Conservation (phyloP, 768 basidiomycete genomes). For the Boletus insuetus region DNA sequence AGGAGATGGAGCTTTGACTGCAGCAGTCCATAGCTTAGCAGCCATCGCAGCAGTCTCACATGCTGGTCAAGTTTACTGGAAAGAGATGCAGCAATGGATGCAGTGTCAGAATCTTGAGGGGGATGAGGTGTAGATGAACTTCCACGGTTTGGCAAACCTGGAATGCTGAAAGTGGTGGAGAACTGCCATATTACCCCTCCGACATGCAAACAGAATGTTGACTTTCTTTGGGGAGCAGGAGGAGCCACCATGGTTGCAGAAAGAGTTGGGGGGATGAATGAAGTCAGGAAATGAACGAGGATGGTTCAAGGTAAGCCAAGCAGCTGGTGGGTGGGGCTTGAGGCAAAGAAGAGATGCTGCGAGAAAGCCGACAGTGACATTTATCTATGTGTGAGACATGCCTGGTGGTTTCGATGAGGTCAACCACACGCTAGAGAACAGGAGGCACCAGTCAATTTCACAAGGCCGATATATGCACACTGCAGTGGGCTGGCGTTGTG, state of each 20-base stretch:
- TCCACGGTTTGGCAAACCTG: slow-evolving; percentile 32
- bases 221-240: slow-evolving; percentile 35
- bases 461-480: slow-evolving; percentile 31
- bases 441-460: slow-evolving; percentile 19
- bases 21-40: slow-evolving; percentile 24
- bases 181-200: slow-evolving; percentile 59
- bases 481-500: slow-evolving; percentile 26
- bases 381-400: slow-evolving; percentile 27
- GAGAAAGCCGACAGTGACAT: slow-evolving; percentile 19
- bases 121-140: slow-evolving; percentile 24
- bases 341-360: slow-evolving; percentile 18
- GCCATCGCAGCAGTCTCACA: slow-evolving; percentile 49
- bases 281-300: slow-evolving; percentile 8
- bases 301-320: slow-evolving; percentile 7
- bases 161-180: slow-evolving; percentile 51
- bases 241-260: slow-evolving; percentile 29
- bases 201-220: slow-evolving; percentile 56
- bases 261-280: slow-evolving; percentile 1
- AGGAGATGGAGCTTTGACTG: slow-evolving; percentile 41
- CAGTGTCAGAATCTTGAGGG: slow-evolving; percentile 29
- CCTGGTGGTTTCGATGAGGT: slow-evolving; percentile 37
- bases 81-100: slow-evolving; percentile 24
- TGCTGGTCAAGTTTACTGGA: slow-evolving; percentile 37
- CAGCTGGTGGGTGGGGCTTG: slow-evolving; percentile 13
- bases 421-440: slow-evolving; percentile 29